A percentile compares a stretch with the other conserved stretches of the same genome.
These are phyloP conservation scores for Hygrocybe coccinea DNA, from an alignment of 768 basidiomycete genomes.

Conservation along the genomic window DNA sequence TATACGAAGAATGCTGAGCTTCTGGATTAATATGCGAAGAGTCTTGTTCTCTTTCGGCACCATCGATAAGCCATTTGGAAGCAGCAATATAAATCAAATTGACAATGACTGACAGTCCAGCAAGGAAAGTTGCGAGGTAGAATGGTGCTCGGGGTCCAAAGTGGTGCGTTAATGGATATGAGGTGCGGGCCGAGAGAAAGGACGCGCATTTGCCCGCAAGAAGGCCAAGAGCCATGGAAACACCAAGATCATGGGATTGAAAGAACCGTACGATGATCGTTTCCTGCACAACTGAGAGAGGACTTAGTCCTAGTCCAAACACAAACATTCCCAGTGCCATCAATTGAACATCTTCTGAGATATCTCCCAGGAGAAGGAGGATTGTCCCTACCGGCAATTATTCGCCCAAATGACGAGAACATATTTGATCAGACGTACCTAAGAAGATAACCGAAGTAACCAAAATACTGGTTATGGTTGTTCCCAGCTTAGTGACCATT, in stretches of 20 bases:
- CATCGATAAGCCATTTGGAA: conserved; percentile 61
- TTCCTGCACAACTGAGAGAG: conserved; percentile 78
- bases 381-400: conserved; percentile 46
- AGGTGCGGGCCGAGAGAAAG: conserved; percentile 69
- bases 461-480: conserved; percentile 63
- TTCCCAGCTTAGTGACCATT: conserved; percentile 65
- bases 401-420: not conserved
- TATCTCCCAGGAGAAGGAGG: conserved; percentile 61
- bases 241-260: conserved; percentile 65
- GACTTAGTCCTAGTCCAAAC: conserved; percentile 75
- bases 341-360: conserved; percentile 50
- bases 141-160: conserved; percentile 73
- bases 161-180: conserved; percentile 63
- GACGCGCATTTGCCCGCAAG: conserved; percentile 76
- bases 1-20: conserved; percentile 42
- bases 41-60: conserved; percentile 58
- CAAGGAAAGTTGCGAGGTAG: conserved; percentile 59
- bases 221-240: conserved; percentile 81
- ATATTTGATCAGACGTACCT: conserved; percentile 31
- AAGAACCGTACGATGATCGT: conserved; percentile 82
- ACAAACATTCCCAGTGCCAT: conserved; percentile 76
- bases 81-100: conserved; percentile 63
- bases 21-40: conserved; percentile 55
- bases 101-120: conserved; percentile 59
- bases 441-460: conserved; percentile 70